Percentiles rank a stretch among this genome's conserved stretches.
Conservation (phyloP, 2,329 filamentous ascomycete species). For the Aspergillus fijiensis region DNA sequence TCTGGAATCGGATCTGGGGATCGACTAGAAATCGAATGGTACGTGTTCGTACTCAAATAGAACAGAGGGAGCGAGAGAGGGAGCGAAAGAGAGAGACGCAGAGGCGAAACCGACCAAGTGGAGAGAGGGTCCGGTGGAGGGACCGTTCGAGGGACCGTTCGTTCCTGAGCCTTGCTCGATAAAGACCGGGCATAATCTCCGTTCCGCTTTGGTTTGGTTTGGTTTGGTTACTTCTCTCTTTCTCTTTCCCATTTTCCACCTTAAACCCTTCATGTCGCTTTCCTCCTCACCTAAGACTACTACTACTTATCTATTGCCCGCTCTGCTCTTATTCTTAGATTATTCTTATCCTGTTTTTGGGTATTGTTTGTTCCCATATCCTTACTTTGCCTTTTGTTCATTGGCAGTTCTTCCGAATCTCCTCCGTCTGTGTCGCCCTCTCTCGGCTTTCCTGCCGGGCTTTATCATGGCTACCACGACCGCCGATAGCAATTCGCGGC, state of each 20-base stretch:
- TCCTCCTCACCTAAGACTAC: not conserved
- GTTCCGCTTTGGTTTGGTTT: not conserved
- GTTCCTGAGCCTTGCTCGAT: not conserved
- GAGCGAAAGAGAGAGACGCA: not conserved
- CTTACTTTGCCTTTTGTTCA: not conserved
- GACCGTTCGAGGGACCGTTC: not conserved
- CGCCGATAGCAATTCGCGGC: constrained; percentile 20
- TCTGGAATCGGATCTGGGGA: not conserved
- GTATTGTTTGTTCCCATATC: not conserved
- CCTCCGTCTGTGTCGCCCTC: not conserved
- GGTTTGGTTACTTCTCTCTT: not conserved
- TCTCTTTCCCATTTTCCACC: not conserved
- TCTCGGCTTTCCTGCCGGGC: not conserved
- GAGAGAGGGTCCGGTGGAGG: too few species aligned
- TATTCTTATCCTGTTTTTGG: not conserved
- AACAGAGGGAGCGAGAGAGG: not conserved
- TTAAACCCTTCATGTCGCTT: not conserved
- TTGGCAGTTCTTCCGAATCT: constrained; percentile 1
- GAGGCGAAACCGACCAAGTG: too few species aligned
- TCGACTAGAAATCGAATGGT: not conserved
- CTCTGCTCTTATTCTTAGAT: not conserved
- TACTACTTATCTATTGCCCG: not conserved
- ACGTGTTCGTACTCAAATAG: not conserved
- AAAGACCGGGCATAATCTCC: not conserved
- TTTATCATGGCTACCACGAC: constrained; percentile 22